Percentiles rank a stretch among this genome's conserved stretches.
These are phyloP conservation scores for Ensete ventricosum DNA, from an alignment of 176 grass and related monocot genomes.

Conservation along the genomic window DNA sequence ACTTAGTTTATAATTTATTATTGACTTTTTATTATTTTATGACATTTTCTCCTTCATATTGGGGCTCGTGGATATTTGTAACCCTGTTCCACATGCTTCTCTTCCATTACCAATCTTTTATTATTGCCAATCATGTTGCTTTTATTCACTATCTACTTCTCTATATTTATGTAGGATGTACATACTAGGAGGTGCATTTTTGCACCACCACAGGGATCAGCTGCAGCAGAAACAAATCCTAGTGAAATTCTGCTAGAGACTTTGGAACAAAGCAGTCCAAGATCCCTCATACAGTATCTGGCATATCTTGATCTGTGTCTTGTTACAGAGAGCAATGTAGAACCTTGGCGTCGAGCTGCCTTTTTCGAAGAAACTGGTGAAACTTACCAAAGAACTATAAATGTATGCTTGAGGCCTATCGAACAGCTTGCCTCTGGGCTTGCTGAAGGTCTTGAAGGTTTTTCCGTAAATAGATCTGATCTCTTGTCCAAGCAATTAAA, in stretches of 20 bases:
- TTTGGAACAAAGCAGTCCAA: conserved; percentile 61
- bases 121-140: background rate
- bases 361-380: conserved; percentile 92
- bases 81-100: background rate
- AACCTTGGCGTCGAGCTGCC: conserved; percentile 69
- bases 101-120: background rate
- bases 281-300: conserved; percentile 73
- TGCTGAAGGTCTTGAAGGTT: conserved; percentile 50
- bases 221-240: conserved; percentile 72
- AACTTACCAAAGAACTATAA: conserved; percentile 70
- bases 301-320: conserved; percentile 83
- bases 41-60: too few species aligned
- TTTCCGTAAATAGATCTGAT: conserved; percentile 43
- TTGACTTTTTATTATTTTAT: too few species aligned
- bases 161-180: conserved; percentile 47
- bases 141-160: background rate
- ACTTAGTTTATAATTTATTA: background rate
- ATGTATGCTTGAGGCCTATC: conserved; percentile 71
- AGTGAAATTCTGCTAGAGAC: conserved; percentile 71
- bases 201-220: conserved; percentile 72
- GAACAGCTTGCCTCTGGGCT: conserved; percentile 62
- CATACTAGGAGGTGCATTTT: conserved; percentile 86
- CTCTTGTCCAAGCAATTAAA: conserved; percentile 53
- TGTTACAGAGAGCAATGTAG: conserved; percentile 72
- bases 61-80: background rate